Conservation (phyloP, 345 rosid species). For the Turnera subulata region DNA sequence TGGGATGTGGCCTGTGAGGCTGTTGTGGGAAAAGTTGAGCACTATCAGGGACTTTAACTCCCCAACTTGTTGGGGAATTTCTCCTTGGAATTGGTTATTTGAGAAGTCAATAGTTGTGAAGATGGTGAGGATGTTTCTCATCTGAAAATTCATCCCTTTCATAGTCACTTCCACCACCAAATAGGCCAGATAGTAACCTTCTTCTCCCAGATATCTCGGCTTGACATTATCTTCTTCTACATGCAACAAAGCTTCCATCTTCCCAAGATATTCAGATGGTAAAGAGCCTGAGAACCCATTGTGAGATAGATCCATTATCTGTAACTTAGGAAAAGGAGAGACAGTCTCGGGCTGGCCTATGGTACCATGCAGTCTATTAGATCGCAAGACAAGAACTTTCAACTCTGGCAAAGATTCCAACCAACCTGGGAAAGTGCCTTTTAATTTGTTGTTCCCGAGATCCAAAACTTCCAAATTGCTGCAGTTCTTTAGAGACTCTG, state of each 20-base stretch:
- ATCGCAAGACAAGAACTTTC: neutral
- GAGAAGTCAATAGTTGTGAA: too few relatives aligned
- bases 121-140: too few relatives aligned
- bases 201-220: slow-evolving; percentile 4
- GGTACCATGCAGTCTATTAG: neutral
- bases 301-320: slow-evolving; percentile 2
- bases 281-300: slow-evolving; percentile 3
- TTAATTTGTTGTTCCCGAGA: neutral
- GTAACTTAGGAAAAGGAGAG: neutral
- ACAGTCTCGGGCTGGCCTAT: neutral
- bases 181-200: too few relatives aligned
- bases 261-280: neutral
- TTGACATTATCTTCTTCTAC: too few relatives aligned
- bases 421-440: slow-evolving; percentile 5
- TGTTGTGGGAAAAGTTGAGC: slow-evolving; percentile 12
- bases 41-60: neutral
- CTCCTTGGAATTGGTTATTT: too few relatives aligned
- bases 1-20: neutral
- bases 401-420: neutral
- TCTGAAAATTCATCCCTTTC: too few relatives aligned
- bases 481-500: too few relatives aligned
- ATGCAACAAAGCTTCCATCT: slow-evolving; percentile 3
- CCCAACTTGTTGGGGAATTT: neutral
- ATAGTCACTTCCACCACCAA: too few relatives aligned
- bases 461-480: too few relatives aligned